A percentile compares a stretch with the other conserved stretches of the same genome.
These are phyloP conservation scores for Tricholoma hemisulphureum DNA, from an alignment of 768 basidiomycete species.

Conservation along the genomic window DNA sequence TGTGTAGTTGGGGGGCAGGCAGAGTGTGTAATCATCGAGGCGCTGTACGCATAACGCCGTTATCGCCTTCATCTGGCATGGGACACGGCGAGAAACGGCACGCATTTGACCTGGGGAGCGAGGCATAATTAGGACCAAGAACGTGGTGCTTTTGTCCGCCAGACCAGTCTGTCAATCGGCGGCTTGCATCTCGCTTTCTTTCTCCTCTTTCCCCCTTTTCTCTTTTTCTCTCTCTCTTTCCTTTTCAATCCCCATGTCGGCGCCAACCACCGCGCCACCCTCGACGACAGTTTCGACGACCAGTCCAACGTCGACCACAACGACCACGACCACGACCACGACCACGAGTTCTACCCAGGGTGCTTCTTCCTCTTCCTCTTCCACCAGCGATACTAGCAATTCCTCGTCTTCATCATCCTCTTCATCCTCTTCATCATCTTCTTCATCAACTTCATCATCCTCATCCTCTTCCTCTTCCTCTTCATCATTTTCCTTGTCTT, in stretches of 20 bases:
- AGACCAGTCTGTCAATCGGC: too few species aligned
- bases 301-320: neutral
- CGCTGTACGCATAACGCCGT: too few species aligned
- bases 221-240: neutral
- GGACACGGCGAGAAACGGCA: too few species aligned
- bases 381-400: too few species aligned
- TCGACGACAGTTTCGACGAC: neutral
- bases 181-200: neutral
- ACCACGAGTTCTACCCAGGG: neutral
- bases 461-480: neutral
- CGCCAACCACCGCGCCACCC: neutral
- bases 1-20: too few species aligned
- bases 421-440: too few species aligned
- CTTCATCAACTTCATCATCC: neutral
- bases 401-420: neutral
- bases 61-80: too few species aligned
- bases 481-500: neutral
- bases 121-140: too few species aligned
- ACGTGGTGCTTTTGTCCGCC: too few species aligned
- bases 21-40: too few species aligned
- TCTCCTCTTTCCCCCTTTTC: neutral
- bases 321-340: neutral
- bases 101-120: too few species aligned
- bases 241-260: neutral
- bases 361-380: neutral